Conservation (phyloP, 768 basidiomycete species). For the Trametes coccinea region DNA sequence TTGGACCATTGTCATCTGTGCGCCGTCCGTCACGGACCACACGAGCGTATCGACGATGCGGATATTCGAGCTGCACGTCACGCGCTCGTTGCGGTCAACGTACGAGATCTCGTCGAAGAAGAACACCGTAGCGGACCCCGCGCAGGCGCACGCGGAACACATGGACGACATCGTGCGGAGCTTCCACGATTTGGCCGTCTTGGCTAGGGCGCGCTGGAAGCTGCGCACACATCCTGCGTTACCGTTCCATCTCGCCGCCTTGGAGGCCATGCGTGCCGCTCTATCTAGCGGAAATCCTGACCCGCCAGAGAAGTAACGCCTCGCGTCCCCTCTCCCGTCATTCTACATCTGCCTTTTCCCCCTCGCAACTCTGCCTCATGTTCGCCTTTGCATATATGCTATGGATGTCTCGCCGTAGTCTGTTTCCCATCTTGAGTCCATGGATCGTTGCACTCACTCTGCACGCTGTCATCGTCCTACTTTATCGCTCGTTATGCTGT, state of each 20-base stretch:
- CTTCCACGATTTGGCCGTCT: constrained; percentile 68
- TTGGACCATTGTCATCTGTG: constrained; percentile 59
- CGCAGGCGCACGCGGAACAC: constrained; percentile 31
- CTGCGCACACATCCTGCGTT: constrained; percentile 52
- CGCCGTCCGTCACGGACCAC: constrained; percentile 48
- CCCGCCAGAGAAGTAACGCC: background rate
- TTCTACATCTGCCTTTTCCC: too few relatives aligned
- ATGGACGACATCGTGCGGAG: constrained; percentile 61
- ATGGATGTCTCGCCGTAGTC: background rate
- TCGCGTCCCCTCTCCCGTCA: too few relatives aligned
- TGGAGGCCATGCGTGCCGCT: constrained; percentile 57
- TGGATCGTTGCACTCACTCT: background rate
- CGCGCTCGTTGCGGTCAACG: constrained; percentile 44
- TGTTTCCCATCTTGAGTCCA: background rate
- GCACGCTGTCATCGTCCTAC: constrained; percentile 2
- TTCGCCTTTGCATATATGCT: background rate
- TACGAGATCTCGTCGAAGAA: constrained; percentile 16
- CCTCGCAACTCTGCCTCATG: too few relatives aligned
- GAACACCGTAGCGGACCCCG: background rate
- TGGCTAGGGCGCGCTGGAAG: constrained; percentile 53
- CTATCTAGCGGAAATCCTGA: constrained; percentile 30
- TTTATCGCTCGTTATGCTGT: background rate
- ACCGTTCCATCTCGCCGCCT: constrained; percentile 74
- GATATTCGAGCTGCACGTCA: constrained; percentile 58
- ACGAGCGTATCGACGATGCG: constrained; percentile 53